These are phyloP conservation scores for Sarocladiaceae sp. DNA, from an alignment of 2,329 filamentous ascomycete species.

Conservation along the genomic window DNA sequence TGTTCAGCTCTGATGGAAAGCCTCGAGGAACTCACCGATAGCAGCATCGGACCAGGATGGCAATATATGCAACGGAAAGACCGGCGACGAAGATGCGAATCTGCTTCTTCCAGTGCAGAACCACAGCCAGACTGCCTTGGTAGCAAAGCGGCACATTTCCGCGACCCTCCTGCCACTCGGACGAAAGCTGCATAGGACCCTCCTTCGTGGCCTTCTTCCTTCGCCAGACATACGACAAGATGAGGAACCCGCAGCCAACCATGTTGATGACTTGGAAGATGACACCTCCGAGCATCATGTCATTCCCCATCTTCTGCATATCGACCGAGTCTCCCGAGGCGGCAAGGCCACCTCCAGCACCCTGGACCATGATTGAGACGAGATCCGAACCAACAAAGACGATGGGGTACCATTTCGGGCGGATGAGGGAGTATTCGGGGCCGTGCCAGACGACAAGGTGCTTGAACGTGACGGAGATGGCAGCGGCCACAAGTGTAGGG, in stretches of 20 bases:
- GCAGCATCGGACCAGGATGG: conserved; percentile 13
- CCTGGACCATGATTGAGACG: conserved; percentile 27
- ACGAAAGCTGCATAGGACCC: not conserved
- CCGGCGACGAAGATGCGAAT: not conserved
- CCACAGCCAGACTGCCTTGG: not conserved
- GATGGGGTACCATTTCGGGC: conserved; percentile 39
- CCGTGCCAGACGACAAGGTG: conserved; percentile 40
- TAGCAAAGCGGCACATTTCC: not conserved
- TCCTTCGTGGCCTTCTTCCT: not conserved
- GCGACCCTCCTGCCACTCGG: not conserved
- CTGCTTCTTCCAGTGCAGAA: not conserved
- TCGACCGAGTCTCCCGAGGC: not conserved
- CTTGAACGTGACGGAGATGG: conserved; percentile 42
- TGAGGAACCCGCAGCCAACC: conserved; percentile 16
- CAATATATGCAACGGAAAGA: conserved; percentile 10
- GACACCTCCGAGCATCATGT: conserved; percentile 20
- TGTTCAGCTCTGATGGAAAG: too few species aligned
- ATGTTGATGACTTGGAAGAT: conserved; percentile 22
- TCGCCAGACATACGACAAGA: conserved; percentile 11
- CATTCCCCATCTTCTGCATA: conserved; percentile 13
- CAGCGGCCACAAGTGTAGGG: conserved; percentile 39
- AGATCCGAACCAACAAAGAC: conserved; percentile 47
- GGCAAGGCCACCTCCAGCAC: conserved; percentile 14
- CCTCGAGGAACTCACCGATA: conserved; percentile 13
- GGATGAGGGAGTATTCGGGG: conserved; percentile 32